Base-by-base conservation (phyloP, 2,329 filamentous ascomycete genomes). In the Aspergillus tubingensis region DNA sequence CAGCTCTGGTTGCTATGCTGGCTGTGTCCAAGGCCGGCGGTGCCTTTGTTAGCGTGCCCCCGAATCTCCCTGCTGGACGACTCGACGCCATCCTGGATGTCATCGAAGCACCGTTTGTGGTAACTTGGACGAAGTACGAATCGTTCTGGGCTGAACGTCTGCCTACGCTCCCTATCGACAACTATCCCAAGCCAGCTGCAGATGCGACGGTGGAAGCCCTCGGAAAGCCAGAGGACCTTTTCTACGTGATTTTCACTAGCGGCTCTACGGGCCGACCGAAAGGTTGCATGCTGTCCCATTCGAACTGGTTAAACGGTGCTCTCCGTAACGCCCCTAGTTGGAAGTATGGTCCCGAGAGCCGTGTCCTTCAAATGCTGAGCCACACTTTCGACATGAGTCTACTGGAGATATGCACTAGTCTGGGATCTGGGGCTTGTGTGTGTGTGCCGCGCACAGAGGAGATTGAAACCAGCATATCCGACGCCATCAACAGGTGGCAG, bases 401-500 rank as follows among this genome's bases (percentile, higher is more conserved):
- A 7, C 27, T 54, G 10, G 57, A 59, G 17, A 48, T 59, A 5
- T 39, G 47, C 10, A 43, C 48, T 1, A 52, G 41, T 11, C 41
- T 58, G 7, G 27, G 52, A 3, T 47, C 53, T 5, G 50, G 50
- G 15, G 51, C 30, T 2, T 48, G 50, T 21, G 52, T 52, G 39
- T 59, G 50, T 19, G 51, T 54, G 27, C 50, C 57, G 3, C 41
- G 19, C 2, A 17, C 57, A 7, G 53, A 47, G 50, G 53, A 50
- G 15, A 39, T 53, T 8, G 43, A 38, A 3, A 30, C 50, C 7
- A 41, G 52, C 11, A 8, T 59, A 5, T 17, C 43, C 1, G 41
- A 17, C 6, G 41, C 41, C 25, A 44, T 72, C 8, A 62, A 65
- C 8, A 39, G 44, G 10, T 51, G 68, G 0, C 44, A 68, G 19